These are phyloP conservation scores for Ustilago tritici DNA, from an alignment of 1,284 basidiomycete genomes.

Conservation along the genomic window DNA sequence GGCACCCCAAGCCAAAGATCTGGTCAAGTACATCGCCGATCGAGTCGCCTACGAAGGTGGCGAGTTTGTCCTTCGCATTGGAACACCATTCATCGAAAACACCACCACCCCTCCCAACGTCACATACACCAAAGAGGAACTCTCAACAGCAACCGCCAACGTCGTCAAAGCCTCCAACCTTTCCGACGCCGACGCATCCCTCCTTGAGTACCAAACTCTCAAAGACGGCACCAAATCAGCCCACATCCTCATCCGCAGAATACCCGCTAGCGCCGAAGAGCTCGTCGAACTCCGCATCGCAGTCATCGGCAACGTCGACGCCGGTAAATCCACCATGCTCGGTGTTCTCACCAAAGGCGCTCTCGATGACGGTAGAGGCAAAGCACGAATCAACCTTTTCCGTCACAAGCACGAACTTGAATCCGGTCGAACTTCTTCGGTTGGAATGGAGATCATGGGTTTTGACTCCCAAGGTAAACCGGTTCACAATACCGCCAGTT, in stretches of 20 bases:
- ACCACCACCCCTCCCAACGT: constrained; percentile 6
- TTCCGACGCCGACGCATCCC: constrained; percentile 48
- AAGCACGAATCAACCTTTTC: constrained; percentile 90
- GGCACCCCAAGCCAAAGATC: constrained; percentile 21
- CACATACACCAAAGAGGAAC: constrained; percentile 42
- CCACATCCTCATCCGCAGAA: constrained; percentile 52
- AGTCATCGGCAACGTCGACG: constrained; percentile 86
- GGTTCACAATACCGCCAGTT: constrained; percentile 45
- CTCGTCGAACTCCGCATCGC: constrained; percentile 86
- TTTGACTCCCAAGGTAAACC: constrained; percentile 59
- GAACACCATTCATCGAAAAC: constrained; percentile 14
- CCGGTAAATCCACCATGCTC: constrained; percentile 92
- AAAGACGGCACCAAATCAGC: constrained; percentile 33
- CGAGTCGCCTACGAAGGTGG: constrained; percentile 49
- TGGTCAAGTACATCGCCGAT: constrained; percentile 51
- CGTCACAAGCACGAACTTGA: constrained; percentile 98
- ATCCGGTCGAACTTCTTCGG: constrained; percentile 90
- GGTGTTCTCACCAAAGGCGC: constrained; percentile 81
- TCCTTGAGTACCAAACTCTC: constrained; percentile 42
- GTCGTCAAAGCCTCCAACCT: constrained; percentile 42
- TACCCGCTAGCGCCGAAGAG: constrained; percentile 67
- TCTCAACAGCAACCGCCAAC: constrained; percentile 46
- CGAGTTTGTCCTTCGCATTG: constrained; percentile 53
- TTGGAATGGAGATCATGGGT: constrained; percentile 87
- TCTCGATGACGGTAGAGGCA: constrained; percentile 93